Conservation (phyloP, 2,329 filamentous ascomycete genomes). For the Pseudocercospora pini-densiflorae region DNA sequence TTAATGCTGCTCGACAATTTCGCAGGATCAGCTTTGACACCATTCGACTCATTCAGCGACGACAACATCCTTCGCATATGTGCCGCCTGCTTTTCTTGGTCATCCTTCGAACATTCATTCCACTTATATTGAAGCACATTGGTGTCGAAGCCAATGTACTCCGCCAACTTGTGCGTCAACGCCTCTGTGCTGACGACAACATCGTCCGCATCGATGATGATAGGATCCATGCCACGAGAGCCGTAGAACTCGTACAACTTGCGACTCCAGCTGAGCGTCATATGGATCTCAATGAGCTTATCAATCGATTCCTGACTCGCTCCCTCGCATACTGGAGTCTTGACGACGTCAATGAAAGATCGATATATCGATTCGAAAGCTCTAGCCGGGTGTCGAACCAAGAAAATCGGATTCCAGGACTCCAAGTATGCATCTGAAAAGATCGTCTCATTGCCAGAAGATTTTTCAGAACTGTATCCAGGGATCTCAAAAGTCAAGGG, state of each 20-base stretch:
- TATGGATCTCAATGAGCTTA: neutral
- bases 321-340: neutral
- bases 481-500: constrained; percentile 4
- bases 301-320: neutral
- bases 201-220: constrained; percentile 15
- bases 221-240: constrained; percentile 5
- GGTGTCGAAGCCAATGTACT: constrained; percentile 8
- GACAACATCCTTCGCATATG: constrained; percentile 10
- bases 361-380: constrained; percentile 11
- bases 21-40: constrained; percentile 1
- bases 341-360: constrained; percentile 7
- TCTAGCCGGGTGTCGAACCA: constrained; percentile 14
- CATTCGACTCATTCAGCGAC: constrained; percentile 8
- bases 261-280: constrained; percentile 5
- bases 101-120: neutral
- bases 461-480: constrained; percentile 11
- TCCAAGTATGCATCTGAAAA: constrained; percentile 13
- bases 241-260: constrained; percentile 16
- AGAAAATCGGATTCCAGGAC: constrained; percentile 11
- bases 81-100: neutral
- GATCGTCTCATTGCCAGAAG: constrained; percentile 8
- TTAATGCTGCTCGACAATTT: neutral
- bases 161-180: constrained; percentile 11
- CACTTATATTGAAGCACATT: constrained; percentile 11
- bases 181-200: constrained; percentile 2